Percentiles rank a stretch among this genome's conserved stretches.
phyloP scores from a whole-genome alignment of 2,329 filamentous ascomycete genomes.

The Claviceps arundinis region DNA sequence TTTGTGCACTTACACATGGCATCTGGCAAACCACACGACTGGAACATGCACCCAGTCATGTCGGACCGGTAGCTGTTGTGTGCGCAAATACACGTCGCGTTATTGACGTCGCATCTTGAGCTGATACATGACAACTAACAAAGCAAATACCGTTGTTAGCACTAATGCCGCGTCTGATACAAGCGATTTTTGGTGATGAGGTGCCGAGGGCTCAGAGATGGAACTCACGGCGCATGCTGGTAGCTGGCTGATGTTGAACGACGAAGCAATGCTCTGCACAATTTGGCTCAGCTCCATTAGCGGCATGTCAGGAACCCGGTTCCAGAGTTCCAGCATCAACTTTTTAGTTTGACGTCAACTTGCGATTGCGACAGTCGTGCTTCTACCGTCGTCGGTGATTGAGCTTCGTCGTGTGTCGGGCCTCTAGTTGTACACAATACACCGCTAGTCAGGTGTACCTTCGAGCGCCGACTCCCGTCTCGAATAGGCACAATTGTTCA shows the following conservation, averaged over 20 bases:
- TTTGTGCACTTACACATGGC: constrained; percentile 1
- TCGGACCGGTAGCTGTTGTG: constrained; percentile 6
- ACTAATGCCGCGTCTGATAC: too few species aligned
- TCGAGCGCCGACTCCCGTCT: too few species aligned
- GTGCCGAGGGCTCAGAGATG: neutral
- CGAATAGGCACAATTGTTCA: too few species aligned
- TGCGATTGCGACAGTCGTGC: too few species aligned
- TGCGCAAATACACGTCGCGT: constrained; percentile 8
- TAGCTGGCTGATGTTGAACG: neutral
- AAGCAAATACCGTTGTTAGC: neutral
- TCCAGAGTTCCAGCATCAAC: neutral
- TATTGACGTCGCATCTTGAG: constrained; percentile 4
- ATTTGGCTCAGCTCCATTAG: neutral
- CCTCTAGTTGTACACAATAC: neutral
- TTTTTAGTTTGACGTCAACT: too few species aligned
- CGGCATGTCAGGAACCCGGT: neutral
- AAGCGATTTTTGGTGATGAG: neutral
- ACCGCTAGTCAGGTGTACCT: too few species aligned
- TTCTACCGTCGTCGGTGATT: neutral
- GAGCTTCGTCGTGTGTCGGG: neutral
- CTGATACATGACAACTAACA: constrained; percentile 11
- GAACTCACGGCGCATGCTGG: constrained; percentile 1
- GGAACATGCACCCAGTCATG: constrained; percentile 13
- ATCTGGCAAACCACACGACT: constrained; percentile 6
- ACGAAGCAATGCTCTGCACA: neutral